phyloP scores from a whole-genome alignment of 2,329 filamentous ascomycete species.

The Ilyonectria destructans region DNA sequence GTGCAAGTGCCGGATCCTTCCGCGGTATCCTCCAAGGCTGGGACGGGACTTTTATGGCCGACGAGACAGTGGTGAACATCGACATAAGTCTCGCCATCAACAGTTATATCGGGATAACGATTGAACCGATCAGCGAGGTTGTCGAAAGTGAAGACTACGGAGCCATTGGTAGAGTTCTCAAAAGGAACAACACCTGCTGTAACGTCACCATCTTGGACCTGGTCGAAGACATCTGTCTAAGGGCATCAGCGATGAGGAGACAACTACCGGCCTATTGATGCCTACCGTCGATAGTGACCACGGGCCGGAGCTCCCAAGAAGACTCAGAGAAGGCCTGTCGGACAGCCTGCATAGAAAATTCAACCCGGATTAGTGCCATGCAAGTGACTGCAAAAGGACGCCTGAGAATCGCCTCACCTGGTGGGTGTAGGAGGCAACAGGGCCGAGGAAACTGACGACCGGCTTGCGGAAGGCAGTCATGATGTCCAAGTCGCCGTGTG shows the following conservation, averaged over 20 bases:
- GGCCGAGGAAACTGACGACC: slow-evolving; percentile 66
- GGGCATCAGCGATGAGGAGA: slow-evolving; percentile 29
- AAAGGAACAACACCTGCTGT: slow-evolving; percentile 90
- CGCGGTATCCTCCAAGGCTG: slow-evolving; percentile 48
- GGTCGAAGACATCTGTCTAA: slow-evolving; percentile 80
- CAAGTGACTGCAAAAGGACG: slow-evolving; percentile 31
- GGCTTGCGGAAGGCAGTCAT: slow-evolving; percentile 55
- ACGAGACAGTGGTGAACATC: slow-evolving; percentile 91
- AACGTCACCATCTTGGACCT: slow-evolving; percentile 78
- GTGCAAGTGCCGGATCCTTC: slow-evolving; percentile 64
- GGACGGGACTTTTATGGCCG: slow-evolving; percentile 61
- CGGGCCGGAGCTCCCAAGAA: slow-evolving; percentile 66
- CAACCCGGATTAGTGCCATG: slow-evolving; percentile 39
- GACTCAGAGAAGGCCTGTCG: slow-evolving; percentile 65
- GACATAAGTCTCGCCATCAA: slow-evolving; percentile 89
- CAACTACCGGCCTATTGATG: slow-evolving; percentile 25
- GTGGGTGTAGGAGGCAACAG: slow-evolving; percentile 66
- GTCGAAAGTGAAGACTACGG: slow-evolving; percentile 91
- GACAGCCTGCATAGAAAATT: slow-evolving; percentile 59
- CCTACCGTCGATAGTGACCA: slow-evolving; percentile 67
- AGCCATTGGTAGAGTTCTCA: slow-evolving; percentile 96
- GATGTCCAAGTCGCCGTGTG: slow-evolving; percentile 37
- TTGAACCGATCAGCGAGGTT: slow-evolving; percentile 83
- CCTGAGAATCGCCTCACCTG: slow-evolving; percentile 57
- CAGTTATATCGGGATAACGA: slow-evolving; percentile 77